phyloP scores from a whole-genome alignment of 2,329 filamentous ascomycete genomes.

The Pseudocercospora macadamiae region DNA sequence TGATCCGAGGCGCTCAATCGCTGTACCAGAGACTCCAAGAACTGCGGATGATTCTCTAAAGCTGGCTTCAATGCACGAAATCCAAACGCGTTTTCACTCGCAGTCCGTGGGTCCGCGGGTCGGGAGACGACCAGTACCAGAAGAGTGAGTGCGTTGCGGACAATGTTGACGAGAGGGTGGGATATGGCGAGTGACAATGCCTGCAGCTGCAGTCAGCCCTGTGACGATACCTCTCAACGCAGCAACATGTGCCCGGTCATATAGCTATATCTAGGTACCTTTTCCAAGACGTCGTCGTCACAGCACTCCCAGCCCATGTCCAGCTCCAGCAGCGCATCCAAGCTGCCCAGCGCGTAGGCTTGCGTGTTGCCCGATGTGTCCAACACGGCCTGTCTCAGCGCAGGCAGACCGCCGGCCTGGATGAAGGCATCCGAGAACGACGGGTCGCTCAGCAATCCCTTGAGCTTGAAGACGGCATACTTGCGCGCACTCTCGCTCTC shows the following conservation, averaged over 20 bases:
- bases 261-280: constrained; percentile 53
- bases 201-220: constrained; percentile 38
- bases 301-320: constrained; percentile 98
- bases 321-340: constrained; percentile 85
- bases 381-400: constrained; percentile 82
- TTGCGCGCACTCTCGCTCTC: constrained; percentile 89
- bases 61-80: constrained; percentile 91
- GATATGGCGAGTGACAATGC: constrained; percentile 92
- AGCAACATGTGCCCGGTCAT: background rate
- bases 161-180: constrained; percentile 94
- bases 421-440: constrained; percentile 97
- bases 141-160: constrained; percentile 95
- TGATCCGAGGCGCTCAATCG: constrained; percentile 93
- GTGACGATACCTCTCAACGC: background rate
- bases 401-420: constrained; percentile 78
- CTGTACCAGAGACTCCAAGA: constrained; percentile 90
- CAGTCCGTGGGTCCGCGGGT: constrained; percentile 57
- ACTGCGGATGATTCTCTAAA: constrained; percentile 87
- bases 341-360: constrained; percentile 89
- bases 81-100: constrained; percentile 67
- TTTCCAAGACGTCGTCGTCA: constrained; percentile 69
- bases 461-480: constrained; percentile 98
- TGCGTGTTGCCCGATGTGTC: constrained; percentile 88
- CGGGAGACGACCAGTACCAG: constrained; percentile 90
- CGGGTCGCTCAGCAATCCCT: constrained; percentile 91